Evolutionary conservation across 2,329 filamentous ascomycete genomes (phyloP).

Genomic region (Zymoseptoria brevis): DNA sequence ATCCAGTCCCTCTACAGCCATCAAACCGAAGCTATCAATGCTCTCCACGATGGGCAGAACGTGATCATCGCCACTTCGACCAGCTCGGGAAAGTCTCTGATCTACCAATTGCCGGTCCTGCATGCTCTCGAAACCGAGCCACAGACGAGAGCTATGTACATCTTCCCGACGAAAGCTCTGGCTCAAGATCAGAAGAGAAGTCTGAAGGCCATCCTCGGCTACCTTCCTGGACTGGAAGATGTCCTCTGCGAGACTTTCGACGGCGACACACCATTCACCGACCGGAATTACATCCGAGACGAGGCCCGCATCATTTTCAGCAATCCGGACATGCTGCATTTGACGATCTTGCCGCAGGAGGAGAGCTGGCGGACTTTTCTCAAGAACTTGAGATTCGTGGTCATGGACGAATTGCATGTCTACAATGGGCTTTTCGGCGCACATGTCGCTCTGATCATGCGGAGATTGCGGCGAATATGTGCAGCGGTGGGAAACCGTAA

Average conservation of each 20-base stretch:
- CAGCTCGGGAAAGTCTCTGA: conserved; percentile 94
- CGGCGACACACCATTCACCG: conserved; percentile 79
- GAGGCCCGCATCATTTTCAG: conserved; percentile 92
- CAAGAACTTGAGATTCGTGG: conserved; percentile 83
- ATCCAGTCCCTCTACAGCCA: conserved; percentile 86
- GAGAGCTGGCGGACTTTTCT: conserved; percentile 80
- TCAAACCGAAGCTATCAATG: conserved; percentile 89
- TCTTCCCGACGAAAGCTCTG: conserved; percentile 93
- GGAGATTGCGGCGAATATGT: conserved; percentile 76
- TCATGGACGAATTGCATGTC: conserved; percentile 78
- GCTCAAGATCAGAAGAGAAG: conserved; percentile 91
- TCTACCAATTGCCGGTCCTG: conserved; percentile 90
- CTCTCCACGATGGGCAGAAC: conserved; percentile 69
- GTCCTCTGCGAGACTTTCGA: conserved; percentile 87
- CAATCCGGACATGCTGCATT: conserved; percentile 95
- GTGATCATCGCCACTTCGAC: conserved; percentile 93
- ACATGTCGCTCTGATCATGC: conserved; percentile 92
- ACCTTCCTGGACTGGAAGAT: conserved; percentile 68
- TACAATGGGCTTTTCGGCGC: conserved; percentile 94
- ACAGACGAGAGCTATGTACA: conserved; percentile 83
- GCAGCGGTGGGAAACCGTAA: conserved; percentile 78
- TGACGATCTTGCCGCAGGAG: conserved; percentile 88
- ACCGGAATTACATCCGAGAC: conserved; percentile 73
- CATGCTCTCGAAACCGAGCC: conserved; percentile 73
- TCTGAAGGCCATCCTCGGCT: conserved; percentile 73